Conservation (phyloP, 2,329 filamentous ascomycete genomes). For the Neonectria hederae region DNA sequence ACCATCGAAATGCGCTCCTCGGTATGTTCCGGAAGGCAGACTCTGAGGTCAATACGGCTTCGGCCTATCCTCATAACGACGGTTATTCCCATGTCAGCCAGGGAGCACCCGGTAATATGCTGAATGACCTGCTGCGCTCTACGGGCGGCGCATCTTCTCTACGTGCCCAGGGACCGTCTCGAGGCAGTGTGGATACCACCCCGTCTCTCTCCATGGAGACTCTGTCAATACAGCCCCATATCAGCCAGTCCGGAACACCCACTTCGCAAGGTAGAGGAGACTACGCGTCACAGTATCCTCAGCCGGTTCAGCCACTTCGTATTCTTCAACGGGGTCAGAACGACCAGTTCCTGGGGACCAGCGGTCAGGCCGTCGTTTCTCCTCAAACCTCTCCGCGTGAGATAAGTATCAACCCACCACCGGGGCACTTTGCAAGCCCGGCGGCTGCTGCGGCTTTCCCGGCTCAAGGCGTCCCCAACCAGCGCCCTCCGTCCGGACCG, state of each 20-base stretch:
- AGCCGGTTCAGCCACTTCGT: conserved; percentile 42
- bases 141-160: conserved; percentile 18
- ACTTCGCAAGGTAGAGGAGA: conserved; percentile 29
- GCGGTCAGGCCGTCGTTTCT: conserved; percentile 24
- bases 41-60: conserved; percentile 19
- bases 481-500: conserved; percentile 40
- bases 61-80: conserved; percentile 15
- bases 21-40: conserved; percentile 62
- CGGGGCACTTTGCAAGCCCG: conserved; percentile 32
- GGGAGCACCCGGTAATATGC: conserved; percentile 29
- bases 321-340: conserved; percentile 50
- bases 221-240: conserved; percentile 31
- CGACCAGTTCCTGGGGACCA: conserved; percentile 34
- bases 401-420: conserved; percentile 29
- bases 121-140: conserved; percentile 35
- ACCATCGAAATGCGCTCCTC: conserved; percentile 60
- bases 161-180: conserved; percentile 26
- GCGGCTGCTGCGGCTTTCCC: conserved; percentile 31
- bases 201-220: conserved; percentile 33
- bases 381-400: conserved; percentile 37
- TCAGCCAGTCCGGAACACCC: conserved; percentile 26
- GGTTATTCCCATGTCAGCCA: conserved; percentile 14
- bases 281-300: conserved; percentile 31
- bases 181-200: conserved; percentile 27
- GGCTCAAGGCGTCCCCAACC: conserved; percentile 15